Evolutionary conservation across 2,329 filamentous ascomycete species (phyloP).

Genomic region (Epichloe baconii): DNA sequence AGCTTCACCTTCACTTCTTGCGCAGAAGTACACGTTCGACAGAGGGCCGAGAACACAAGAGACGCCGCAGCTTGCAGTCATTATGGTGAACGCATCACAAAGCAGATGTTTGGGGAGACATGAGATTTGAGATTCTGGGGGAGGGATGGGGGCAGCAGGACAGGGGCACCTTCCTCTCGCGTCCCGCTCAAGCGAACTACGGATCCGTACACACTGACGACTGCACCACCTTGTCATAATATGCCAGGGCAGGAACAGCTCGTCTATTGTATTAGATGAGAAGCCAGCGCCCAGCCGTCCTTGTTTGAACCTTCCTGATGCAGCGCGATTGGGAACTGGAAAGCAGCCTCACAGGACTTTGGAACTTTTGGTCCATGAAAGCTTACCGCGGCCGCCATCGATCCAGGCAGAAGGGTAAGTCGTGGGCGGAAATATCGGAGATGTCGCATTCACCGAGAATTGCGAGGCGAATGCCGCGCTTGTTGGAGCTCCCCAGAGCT

Average conservation of each 20-base stretch:
- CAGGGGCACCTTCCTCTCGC: not conserved
- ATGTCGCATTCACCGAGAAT: conserved; percentile 9
- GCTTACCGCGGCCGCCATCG: too few relatives aligned
- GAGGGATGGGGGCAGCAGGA: not conserved
- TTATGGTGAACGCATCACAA: too few relatives aligned
- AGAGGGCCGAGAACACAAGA: too few relatives aligned
- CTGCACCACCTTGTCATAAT: too few relatives aligned
- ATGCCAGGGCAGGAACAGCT: not conserved
- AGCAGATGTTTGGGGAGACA: not conserved
- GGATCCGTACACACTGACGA: too few relatives aligned
- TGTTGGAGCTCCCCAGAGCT: too few relatives aligned
- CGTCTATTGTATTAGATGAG: not conserved
- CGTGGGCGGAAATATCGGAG: not conserved
- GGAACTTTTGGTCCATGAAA: not conserved
- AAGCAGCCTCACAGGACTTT: too few relatives aligned
- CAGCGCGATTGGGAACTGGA: not conserved
- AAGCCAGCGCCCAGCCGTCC: not conserved
- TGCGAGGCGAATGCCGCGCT: not conserved
- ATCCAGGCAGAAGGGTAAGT: not conserved
- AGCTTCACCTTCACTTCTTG: too few relatives aligned
- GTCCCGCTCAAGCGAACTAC: too few relatives aligned
- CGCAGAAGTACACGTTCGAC: too few relatives aligned
- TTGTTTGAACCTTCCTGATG: not conserved
- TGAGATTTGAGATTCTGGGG: not conserved
- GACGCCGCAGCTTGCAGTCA: not conserved